Base-by-base conservation (phyloP, 1,139 yeast genomes). In the Pichia sp. region DNA sequence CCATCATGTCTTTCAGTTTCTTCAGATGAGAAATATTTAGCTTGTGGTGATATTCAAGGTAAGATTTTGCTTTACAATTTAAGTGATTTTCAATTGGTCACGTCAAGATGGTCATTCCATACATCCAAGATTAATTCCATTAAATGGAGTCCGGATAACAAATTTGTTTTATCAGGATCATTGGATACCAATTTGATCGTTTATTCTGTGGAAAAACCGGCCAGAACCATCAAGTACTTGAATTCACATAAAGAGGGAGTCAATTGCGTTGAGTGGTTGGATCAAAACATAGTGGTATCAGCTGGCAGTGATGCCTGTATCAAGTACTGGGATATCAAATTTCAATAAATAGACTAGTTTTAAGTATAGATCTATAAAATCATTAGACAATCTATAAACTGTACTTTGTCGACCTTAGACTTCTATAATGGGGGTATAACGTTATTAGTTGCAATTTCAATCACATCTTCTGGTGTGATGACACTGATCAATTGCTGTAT, bases 81-180 rank as follows among this genome's bases (percentile, higher is more conserved):
- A 23, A 63, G 65, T 1, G 79, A 79, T 41, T 76, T 72, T 37
- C 58, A 73, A 6, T 69, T 85, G 6, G 77, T 84, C 40, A 88
- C 97, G 1, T 79, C 94, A 0, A 77, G 97, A 60, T 92, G 99
- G 99, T 83, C 95, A 0, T 90, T 85, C 79, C 97, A 94, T 62
- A 84, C 90, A 3, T 81, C 95, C 46, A 79, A 76, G 48, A 83
- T 92, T 49, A 79, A 77, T 46, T 77, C 82, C 36, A 84, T 94
- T 41, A 66, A 78, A 33, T 92, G 97, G 97, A 75, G 82, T 39
- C 64, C 68, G 3, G 88, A 84, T 54, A 84, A 87, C 45, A 77
- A 81, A 54, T 79, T 73, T 54, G 73, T 85, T 42, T 83, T 81
- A 27, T 79, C 92, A 50, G 95, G 84, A 1, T 86, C 96, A 0